phyloP scores from a whole-genome alignment of 169 alveolate species.

The Plasmodium knowlesi region DNA sequence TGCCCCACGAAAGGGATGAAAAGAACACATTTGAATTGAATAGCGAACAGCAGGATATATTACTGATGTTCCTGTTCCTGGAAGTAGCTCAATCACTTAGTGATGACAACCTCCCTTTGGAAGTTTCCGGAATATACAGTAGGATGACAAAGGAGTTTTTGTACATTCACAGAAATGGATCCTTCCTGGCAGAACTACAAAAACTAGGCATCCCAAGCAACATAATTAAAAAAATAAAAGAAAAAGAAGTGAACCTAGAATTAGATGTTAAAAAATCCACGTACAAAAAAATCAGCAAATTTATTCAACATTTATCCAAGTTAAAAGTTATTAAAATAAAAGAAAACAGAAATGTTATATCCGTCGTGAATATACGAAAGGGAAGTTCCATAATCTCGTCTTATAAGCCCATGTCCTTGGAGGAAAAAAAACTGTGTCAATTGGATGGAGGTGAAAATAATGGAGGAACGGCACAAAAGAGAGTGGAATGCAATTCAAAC shows the following conservation, averaged over 20 bases:
- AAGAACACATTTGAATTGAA: conserved; percentile 16
- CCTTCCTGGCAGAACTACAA: conserved; percentile 27
- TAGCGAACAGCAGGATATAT: conserved; percentile 61
- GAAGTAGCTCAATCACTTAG: conserved; percentile 55
- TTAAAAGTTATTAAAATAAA: conserved; percentile 69
- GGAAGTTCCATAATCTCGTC: conserved; percentile 45
- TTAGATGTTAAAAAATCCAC: conserved; percentile 76
- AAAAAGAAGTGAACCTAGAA: conserved; percentile 42
- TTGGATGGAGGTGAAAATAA: conserved; percentile 31
- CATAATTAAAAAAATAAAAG: conserved; percentile 7
- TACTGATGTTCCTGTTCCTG: conserved; percentile 53
- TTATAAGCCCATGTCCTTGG: conserved; percentile 61
- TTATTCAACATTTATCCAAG: conserved; percentile 76
- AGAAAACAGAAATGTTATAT: conserved; percentile 71
- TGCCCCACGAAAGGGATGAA: not conserved
- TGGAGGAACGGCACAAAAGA: not conserved
- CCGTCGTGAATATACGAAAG: conserved; percentile 74
- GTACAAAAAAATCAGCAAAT: conserved; percentile 71
- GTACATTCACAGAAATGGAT: conserved; percentile 32
- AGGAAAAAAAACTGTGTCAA: conserved; percentile 39
- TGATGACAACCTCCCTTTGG: conserved; percentile 77
- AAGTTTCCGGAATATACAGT: conserved; percentile 76
- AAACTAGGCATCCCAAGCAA: conserved; percentile 9
- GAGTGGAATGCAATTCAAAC: not conserved
- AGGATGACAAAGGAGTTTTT: conserved; percentile 74